Evolutionary conservation across 2,329 filamentous ascomycete species (phyloP), one percentile per base, ranked within the genome.

Genomic region (Aspergillus terreus): DNA sequence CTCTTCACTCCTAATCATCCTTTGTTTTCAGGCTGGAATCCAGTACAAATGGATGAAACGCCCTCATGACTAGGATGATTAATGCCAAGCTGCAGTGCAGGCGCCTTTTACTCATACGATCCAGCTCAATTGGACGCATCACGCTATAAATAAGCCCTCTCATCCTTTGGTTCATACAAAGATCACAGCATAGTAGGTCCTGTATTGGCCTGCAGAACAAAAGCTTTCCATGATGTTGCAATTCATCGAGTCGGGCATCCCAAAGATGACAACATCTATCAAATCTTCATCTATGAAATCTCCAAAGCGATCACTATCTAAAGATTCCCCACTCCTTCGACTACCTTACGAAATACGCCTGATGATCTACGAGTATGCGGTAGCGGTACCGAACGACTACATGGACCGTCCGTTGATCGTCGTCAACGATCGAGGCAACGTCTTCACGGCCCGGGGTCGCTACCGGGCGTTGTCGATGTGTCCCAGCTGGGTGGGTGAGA

Each of bases 341-440:
- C 53, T 70, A 4, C 67, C 66, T 2, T 44, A 61, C 4, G 67
- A 69, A 47, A 59, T 70, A 15, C 67, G 67, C 9, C 59, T 69
- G 23, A 66, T 65, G 45, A 69, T 70, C 52, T 70, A 70, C 50
- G 60, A 66, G 52, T 68, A 67, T 52, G 61, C 64, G 7, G 50
- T 71, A 7, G 35, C 56, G 15, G 57, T 63, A 11, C 66, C 63
- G 30, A 69, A 69, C 41, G 61, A 67, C 21, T 68, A 68, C 50
- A 59, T 62, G 15, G 54, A 67, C 52, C 62, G 61, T 6, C 65
- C 67, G 1, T 47, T 71, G 48, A 70, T 71, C 19, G 63, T 70
- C 10, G 55, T 71, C 45, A 59, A 62, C 42, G 67, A 71, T 44
- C 62, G 59, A 2, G 66, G 67, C 21, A 65, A 65, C 25, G 54